Percentiles rank a stretch among this genome's conserved stretches.
These are phyloP conservation scores for Microcyclospora pomicola DNA, from an alignment of 2,329 filamentous ascomycete genomes.

Conservation along the genomic window DNA sequence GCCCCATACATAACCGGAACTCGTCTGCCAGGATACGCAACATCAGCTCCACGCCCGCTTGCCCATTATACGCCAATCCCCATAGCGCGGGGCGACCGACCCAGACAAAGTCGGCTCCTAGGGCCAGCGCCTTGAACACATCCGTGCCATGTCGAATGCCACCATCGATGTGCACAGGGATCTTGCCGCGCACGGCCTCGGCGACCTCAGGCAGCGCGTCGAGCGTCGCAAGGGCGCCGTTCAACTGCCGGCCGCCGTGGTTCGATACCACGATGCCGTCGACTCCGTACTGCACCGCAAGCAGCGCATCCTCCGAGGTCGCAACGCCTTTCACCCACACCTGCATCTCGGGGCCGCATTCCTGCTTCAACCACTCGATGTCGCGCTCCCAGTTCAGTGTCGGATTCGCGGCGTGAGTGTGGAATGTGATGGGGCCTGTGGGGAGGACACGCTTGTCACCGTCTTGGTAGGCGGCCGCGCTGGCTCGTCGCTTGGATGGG, in stretches of 20 bases:
- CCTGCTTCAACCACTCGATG: constrained; percentile 36
- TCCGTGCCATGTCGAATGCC: constrained; percentile 41
- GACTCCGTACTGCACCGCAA: constrained; percentile 31
- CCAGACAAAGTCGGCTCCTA: constrained; percentile 32
- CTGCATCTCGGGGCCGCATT: constrained; percentile 32
- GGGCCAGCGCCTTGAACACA: constrained; percentile 41
- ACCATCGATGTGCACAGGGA: constrained; percentile 46
- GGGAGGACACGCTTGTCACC: constrained; percentile 20
- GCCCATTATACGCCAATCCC: constrained; percentile 32
- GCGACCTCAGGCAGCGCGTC: constrained; percentile 33
- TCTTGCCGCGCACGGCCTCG: constrained; percentile 26
- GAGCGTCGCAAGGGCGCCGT: constrained; percentile 41
- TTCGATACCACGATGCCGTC: constrained; percentile 39
- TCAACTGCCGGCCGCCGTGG: constrained; percentile 44
- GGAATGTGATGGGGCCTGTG: constrained; percentile 25
- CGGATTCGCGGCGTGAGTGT: constrained; percentile 27
- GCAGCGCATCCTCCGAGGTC: constrained; percentile 29
- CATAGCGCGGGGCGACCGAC: constrained; percentile 35
- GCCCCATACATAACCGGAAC: constrained; percentile 27
- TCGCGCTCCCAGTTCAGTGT: constrained; percentile 34
- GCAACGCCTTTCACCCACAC: constrained; percentile 34
- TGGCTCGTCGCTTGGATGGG: constrained; percentile 5
- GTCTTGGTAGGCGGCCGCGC: constrained; percentile 16
- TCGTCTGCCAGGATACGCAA: constrained; percentile 29
- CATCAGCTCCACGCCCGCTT: constrained; percentile 28